Conservation (phyloP, 805 yeast genomes). For the Geotrichum ghanense region DNA sequence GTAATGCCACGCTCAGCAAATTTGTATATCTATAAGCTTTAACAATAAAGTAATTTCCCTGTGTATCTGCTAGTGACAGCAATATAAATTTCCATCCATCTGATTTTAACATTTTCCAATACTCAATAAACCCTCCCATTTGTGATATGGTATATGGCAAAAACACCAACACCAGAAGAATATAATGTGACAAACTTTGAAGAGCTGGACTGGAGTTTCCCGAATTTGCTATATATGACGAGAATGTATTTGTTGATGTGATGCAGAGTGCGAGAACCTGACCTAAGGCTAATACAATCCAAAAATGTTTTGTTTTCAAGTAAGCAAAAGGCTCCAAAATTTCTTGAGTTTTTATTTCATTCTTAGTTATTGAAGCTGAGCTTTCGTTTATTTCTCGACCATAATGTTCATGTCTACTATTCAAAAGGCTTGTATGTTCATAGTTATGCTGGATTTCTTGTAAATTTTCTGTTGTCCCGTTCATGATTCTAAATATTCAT, state of each 20-base stretch:
- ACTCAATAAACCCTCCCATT: constrained; percentile 27
- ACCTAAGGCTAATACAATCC: constrained; percentile 32
- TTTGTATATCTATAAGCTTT: constrained; percentile 35
- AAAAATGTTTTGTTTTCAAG: constrained; percentile 26
- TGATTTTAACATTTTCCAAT: constrained; percentile 18
- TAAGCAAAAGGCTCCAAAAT: constrained; percentile 17
- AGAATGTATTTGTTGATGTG: constrained; percentile 33
- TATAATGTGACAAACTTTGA: constrained; percentile 32
- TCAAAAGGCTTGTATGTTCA: background rate
- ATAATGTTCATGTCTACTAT: background rate
- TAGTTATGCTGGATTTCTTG: no score
- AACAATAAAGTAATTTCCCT: constrained; percentile 36
- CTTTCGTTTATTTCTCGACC: background rate
- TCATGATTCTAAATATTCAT: background rate
- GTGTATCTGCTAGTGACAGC: constrained; percentile 34
- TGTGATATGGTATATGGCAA: constrained; percentile 29
- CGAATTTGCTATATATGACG: constrained; percentile 28
- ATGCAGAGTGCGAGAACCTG: constrained; percentile 31
- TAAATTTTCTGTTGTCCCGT: background rate
- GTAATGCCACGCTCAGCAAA: constrained; percentile 31
- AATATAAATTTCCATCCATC: constrained; percentile 35
- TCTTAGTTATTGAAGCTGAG: background rate
- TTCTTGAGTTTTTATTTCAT: background rate
- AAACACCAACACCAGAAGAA: constrained; percentile 27
- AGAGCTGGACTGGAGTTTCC: constrained; percentile 33